phyloP scores from a whole-genome alignment of 306 rosid genomes.

The Carpinus viminea region DNA sequence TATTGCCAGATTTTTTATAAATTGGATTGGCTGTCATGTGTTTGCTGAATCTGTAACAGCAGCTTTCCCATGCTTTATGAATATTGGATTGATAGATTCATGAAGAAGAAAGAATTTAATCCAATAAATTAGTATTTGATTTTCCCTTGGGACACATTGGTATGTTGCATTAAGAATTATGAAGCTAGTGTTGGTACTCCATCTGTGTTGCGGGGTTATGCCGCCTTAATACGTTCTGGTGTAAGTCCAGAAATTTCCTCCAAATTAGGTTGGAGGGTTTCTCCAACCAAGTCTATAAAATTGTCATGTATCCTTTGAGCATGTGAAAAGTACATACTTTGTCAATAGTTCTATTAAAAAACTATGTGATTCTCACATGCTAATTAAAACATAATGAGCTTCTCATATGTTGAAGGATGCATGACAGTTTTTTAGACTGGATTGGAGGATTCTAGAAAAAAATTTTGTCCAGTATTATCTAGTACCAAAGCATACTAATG shows the following conservation, averaged over 20 bases:
- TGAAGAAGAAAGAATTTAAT: constrained; percentile 5
- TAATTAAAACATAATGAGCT: too few relatives aligned
- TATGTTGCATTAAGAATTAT: background rate
- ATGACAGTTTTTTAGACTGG: too few relatives aligned
- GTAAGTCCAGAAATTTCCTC: background rate
- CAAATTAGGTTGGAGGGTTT: too few relatives aligned
- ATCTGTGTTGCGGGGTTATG: background rate
- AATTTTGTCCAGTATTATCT: too few relatives aligned
- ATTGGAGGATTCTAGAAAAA: too few relatives aligned
- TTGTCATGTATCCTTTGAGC: too few relatives aligned
- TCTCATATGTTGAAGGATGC: too few relatives aligned
- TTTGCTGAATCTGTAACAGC: background rate
- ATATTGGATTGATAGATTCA: background rate
- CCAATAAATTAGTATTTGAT: constrained; percentile 1
- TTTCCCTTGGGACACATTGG: background rate
- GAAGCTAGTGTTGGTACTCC: background rate
- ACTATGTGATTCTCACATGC: too few relatives aligned
- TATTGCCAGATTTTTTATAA: background rate
- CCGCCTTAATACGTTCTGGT: background rate
- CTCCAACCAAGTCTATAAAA: too few relatives aligned
- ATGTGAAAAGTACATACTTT: too few relatives aligned
- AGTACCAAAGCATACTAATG: too few relatives aligned
- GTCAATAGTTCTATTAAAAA: too few relatives aligned
- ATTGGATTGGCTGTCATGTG: background rate
- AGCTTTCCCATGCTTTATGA: background rate